phyloP scores from a whole-genome alignment of 768 basidiomycete species.

The Mrakia frigida region DNA sequence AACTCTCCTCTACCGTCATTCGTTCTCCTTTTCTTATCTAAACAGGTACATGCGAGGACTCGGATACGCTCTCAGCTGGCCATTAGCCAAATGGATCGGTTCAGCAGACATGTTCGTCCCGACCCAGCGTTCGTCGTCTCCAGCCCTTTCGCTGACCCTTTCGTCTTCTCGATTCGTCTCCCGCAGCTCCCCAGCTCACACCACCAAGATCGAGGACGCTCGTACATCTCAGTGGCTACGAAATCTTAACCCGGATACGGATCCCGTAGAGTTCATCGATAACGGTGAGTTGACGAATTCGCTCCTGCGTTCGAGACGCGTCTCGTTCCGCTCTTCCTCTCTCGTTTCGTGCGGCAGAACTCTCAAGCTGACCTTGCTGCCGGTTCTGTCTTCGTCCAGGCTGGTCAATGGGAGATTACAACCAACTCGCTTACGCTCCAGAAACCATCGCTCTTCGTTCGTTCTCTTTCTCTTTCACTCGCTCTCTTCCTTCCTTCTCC shows the following conservation, averaged over 20 bases:
- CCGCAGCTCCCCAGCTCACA: conserved; percentile 39
- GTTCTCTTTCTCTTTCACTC: conserved; percentile 28
- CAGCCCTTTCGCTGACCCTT: background rate
- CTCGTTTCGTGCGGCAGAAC: background rate
- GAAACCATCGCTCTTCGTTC: conserved; percentile 45
- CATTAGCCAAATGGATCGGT: conserved; percentile 43
- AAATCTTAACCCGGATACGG: conserved; percentile 43
- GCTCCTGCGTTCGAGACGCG: background rate
- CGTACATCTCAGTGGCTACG: conserved; percentile 46
- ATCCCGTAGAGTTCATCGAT: conserved; percentile 44
- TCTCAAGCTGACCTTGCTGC: background rate
- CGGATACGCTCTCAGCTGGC: conserved; percentile 46
- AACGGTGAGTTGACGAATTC: conserved; percentile 36
- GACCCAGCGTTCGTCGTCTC: background rate
- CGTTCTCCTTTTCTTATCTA: background rate
- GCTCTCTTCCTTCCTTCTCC: background rate
- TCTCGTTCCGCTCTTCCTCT: background rate
- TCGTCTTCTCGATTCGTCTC: background rate
- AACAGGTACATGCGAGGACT: conserved; percentile 44
- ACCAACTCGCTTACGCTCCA: conserved; percentile 40
- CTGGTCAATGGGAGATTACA: conserved; percentile 47
- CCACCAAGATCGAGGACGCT: conserved; percentile 45
- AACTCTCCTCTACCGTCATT: too few species aligned
- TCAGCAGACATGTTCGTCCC: conserved; percentile 40
- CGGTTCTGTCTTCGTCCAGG: background rate